Evolutionary conservation across 257 asterid species (phyloP).

Genomic region (Nicotiana sylvestris): DNA sequence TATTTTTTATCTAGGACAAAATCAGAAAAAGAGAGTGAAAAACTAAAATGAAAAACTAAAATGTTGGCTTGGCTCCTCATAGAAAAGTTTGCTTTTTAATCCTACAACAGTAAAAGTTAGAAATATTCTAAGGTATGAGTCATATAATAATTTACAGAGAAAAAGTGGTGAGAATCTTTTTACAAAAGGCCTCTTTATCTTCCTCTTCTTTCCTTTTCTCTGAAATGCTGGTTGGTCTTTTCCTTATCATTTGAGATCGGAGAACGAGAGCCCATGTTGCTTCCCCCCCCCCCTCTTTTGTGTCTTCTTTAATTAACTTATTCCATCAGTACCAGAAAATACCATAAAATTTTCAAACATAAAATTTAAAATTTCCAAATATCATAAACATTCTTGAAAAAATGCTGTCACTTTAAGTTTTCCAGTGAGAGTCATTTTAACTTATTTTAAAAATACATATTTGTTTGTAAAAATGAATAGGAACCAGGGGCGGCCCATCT

Average conservation of each 20-base stretch:
- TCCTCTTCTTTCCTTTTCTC: conserved; percentile 34
- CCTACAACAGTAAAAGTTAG: background rate
- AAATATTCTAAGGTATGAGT: background rate
- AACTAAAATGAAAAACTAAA: background rate
- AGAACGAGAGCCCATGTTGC: conserved; percentile 28
- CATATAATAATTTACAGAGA: background rate
- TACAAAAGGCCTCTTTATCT: background rate
- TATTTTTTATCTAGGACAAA: background rate
- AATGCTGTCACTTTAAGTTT: too few species aligned
- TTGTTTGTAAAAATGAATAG: too few species aligned
- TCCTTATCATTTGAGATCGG: conserved; percentile 19
- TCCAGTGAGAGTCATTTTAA: too few species aligned
- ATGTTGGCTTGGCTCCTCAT: background rate
- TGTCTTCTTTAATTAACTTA: background rate
- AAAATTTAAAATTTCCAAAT: too few species aligned
- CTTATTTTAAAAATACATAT: too few species aligned
- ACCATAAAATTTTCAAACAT: background rate
- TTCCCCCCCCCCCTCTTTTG: too few species aligned
- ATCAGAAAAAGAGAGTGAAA: background rate
- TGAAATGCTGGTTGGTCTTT: conserved; percentile 32
- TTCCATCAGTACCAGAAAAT: too few species aligned
- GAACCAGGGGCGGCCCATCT: too few species aligned
- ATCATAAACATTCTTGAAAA: too few species aligned
- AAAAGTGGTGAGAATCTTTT: background rate
- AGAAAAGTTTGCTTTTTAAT: background rate